Evolutionary conservation across 1,139 yeast species (phyloP), one percentile per base, ranked within the genome.

Genomic region (Entelexis sorbosivorans): DNA sequence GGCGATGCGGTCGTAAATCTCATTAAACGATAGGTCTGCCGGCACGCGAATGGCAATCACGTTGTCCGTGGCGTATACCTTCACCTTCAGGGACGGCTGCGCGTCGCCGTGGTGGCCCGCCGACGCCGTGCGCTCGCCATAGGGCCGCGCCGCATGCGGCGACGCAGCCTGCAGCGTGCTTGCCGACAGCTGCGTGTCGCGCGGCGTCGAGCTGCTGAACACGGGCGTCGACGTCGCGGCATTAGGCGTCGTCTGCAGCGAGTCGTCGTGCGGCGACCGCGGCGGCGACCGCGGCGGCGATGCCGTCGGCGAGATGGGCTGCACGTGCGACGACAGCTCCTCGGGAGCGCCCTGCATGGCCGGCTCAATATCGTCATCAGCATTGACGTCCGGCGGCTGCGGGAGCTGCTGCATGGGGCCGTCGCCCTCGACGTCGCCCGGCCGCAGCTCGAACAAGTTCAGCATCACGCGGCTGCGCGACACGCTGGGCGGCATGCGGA

Each of bases 31-130:
- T 47, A 82, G 77, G 57, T 74, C 75, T 6, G 76, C 68, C 13
- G 89, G 84, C 46, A 91, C 77, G 53, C 86, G 73, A 52, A 91
- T 73, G 9, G 95, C 97, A 71, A 91, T 87, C 28, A 89, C 82
- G 65, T 89, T 97, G 61, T 88, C 96, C 54, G 81, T 81, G 63
- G 80, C 85, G 66, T 84, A 89, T 59, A 91, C 88, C 67, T 91
- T 91, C 79, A 82, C 70, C 81, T 91, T 59, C 70, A 78, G 66
- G 17, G 49, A 35, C 42, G 36, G 57, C 17, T 36, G 47, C n/a
- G 32, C 16, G 43, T 38, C 28, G 31, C 20, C 17, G 19, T 16
- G 45, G 38, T 47, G 34, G 36, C 40, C 38, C 19, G 11, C 20
- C 14, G 48, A 24, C 20, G 48, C 50, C 17, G 14, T 14, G 16